Base-by-base conservation (phyloP, 768 basidiomycete genomes). In the Galerina marginata region DNA sequence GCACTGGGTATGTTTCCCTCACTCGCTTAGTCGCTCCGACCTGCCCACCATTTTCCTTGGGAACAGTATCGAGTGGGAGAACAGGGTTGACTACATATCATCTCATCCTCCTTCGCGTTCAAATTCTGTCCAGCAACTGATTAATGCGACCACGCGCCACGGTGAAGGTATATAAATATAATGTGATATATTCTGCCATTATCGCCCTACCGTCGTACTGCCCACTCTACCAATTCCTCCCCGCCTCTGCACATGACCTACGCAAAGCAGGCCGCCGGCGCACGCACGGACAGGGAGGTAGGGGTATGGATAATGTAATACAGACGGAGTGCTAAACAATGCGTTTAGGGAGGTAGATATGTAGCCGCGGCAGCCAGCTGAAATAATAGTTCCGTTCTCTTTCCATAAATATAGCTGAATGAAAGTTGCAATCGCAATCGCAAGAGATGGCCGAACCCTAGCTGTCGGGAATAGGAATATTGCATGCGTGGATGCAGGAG, bases 331-430 rank as follows among this genome's bases (percentile, higher is more conserved):
- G 20, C 20, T 20, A 20, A 20, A 20, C 20, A 20, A 20, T 20
- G 20, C 20, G 20, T 20, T 20, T 20, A 20, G 20, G 20, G 36
- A 14, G 29, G 15, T 12, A 53, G 20, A 23, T 26, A 16, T 53
- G 11, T 23, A 33, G 47, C 29, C 5, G 29, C 29, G 29, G 29
- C 29, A 7, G 29, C 29, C 29, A 33, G 29, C 4, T 33, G 29
- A 33, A 33, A 33, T 33, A 33, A 33, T 33, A 33, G 29, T 33
- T 33, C 29, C 29, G 29, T 7, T 33, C 29, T 33, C 48, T 56
- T 55, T 62, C 61, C 56, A 58, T 63, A 60, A 56, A 58, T 60
- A 58, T 48, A 45, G 44, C 43, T n/a, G 43, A 29, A 33, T 33
- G 29, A 33, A 48, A 33, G 25, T 29, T 29, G 36, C n/a, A 48